Conservation (phyloP, 2,329 filamentous ascomycete species). For the Microdochium paspali region DNA sequence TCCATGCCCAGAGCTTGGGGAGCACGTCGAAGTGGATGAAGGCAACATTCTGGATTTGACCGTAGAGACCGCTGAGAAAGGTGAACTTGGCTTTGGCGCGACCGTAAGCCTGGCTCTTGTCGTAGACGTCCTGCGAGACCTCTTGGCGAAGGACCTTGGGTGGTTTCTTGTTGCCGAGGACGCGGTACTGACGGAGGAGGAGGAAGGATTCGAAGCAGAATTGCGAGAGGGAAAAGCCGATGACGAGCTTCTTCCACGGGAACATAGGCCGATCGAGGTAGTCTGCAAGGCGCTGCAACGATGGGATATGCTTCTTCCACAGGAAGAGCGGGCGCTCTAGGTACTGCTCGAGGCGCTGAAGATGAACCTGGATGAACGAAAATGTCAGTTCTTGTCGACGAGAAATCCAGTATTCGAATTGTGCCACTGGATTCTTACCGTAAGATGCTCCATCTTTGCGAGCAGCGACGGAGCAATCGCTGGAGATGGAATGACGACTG, state of each 20-base stretch:
- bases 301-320: conserved; percentile 82
- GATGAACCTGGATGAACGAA: neutral
- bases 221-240: conserved; percentile 88
- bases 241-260: conserved; percentile 94
- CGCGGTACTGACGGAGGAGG: conserved; percentile 79
- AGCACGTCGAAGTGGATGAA: conserved; percentile 88
- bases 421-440: too few species aligned
- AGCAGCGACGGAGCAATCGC: too few species aligned
- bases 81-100: conserved; percentile 90
- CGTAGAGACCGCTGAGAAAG: conserved; percentile 71
- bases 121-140: conserved; percentile 81
- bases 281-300: conserved; percentile 59
- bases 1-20: conserved; percentile 80
- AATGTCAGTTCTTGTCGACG: neutral
- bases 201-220: conserved; percentile 87
- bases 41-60: conserved; percentile 78
- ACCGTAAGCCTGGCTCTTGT: conserved; percentile 93
- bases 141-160: conserved; percentile 84
- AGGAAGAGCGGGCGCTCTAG: conserved; percentile 90
- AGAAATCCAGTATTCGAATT: too few species aligned
- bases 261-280: conserved; percentile 87
- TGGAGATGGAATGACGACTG: too few species aligned
- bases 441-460: too few species aligned
- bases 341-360: conserved; percentile 65
- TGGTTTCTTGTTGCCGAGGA: conserved; percentile 69